phyloP scores from a whole-genome alignment of 2,329 filamentous ascomycete genomes.

The Albophoma yamanashiensis region DNA sequence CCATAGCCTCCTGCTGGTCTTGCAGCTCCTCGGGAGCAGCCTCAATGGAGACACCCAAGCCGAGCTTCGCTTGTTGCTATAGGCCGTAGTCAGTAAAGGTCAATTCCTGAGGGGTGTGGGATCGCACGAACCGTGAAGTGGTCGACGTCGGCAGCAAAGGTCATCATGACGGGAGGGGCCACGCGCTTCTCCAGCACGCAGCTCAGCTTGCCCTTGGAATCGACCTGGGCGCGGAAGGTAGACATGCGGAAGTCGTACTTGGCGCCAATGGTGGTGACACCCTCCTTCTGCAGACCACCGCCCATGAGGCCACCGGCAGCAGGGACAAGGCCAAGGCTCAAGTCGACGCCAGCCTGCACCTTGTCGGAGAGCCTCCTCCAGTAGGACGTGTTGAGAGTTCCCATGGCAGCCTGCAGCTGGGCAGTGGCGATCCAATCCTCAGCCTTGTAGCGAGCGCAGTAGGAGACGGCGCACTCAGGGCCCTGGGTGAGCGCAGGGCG shows the following conservation, averaged over 20 bases:
- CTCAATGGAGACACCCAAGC: slow-evolving; percentile 87
- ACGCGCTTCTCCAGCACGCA: slow-evolving; percentile 93
- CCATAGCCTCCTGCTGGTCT: slow-evolving; percentile 63
- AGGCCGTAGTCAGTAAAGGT: slow-evolving; percentile 16
- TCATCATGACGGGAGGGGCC: slow-evolving; percentile 82
- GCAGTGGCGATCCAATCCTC: slow-evolving; percentile 87
- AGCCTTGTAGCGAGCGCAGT: slow-evolving; percentile 84
- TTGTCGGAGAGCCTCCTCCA: slow-evolving; percentile 90
- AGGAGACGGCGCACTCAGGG: slow-evolving; percentile 85
- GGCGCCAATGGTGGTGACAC: slow-evolving; percentile 80
- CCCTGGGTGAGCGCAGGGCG: slow-evolving; percentile 72
- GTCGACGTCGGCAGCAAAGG: slow-evolving; percentile 93
- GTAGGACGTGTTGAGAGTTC: slow-evolving; percentile 82
- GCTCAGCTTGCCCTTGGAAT: slow-evolving; percentile 88
- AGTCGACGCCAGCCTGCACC: slow-evolving; percentile 90
- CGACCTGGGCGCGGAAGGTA: slow-evolving; percentile 90
- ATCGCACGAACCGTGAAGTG: slow-evolving; percentile 73
- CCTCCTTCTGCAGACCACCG: slow-evolving; percentile 68
- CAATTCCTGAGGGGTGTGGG: background rate
- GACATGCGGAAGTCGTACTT: slow-evolving; percentile 98
- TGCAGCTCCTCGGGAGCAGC: slow-evolving; percentile 75
- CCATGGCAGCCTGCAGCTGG: slow-evolving; percentile 73
- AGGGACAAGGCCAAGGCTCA: slow-evolving; percentile 74
- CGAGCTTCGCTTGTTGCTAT: slow-evolving; percentile 90
- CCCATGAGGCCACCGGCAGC: slow-evolving; percentile 63